phyloP scores from a whole-genome alignment of 2,329 filamentous ascomycete genomes.

The Monascus ruber region DNA sequence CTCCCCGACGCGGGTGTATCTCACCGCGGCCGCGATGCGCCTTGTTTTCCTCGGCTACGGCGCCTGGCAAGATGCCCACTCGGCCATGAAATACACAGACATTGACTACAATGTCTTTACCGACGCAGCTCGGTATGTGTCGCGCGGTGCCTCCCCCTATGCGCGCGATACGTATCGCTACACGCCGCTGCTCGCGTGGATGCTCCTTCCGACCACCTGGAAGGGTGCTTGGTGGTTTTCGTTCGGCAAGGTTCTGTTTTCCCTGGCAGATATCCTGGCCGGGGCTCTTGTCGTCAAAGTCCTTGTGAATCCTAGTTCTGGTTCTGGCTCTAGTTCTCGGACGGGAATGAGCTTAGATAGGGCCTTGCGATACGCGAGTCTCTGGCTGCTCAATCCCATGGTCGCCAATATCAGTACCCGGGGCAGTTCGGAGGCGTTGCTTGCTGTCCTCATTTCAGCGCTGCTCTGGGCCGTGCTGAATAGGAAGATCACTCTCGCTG shows the following conservation, averaged over 20 bases:
- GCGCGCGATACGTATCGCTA: conserved; percentile 90
- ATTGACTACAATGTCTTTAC: conserved; percentile 99
- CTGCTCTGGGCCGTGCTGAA: conserved; percentile 71
- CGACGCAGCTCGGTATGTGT: conserved; percentile 71
- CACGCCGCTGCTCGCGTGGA: conserved; percentile 85
- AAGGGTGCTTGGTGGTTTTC: conserved; percentile 53
- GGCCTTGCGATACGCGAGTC: conserved; percentile 65
- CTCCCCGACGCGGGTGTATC: conserved; percentile 23
- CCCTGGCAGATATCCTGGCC: conserved; percentile 68
- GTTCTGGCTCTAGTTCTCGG: background rate
- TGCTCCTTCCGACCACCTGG: conserved; percentile 69
- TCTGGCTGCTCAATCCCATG: conserved; percentile 97
- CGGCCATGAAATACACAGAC: conserved; percentile 92
- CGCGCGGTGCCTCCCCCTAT: conserved; percentile 64
- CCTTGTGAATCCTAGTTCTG: conserved; percentile 31
- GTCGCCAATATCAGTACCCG: conserved; percentile 92
- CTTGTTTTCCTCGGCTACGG: conserved; percentile 71
- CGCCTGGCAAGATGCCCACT: conserved; percentile 82
- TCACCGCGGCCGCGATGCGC: conserved; percentile 49
- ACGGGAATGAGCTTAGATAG: conserved; percentile 36
- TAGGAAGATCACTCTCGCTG: conserved; percentile 53
- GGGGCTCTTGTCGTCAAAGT: conserved; percentile 63
- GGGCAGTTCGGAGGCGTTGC: conserved; percentile 81
- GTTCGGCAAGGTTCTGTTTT: conserved; percentile 81
- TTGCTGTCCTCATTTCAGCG: conserved; percentile 73